phyloP scores from a whole-genome alignment of 768 basidiomycete genomes.

The Boletus insuetus region DNA sequence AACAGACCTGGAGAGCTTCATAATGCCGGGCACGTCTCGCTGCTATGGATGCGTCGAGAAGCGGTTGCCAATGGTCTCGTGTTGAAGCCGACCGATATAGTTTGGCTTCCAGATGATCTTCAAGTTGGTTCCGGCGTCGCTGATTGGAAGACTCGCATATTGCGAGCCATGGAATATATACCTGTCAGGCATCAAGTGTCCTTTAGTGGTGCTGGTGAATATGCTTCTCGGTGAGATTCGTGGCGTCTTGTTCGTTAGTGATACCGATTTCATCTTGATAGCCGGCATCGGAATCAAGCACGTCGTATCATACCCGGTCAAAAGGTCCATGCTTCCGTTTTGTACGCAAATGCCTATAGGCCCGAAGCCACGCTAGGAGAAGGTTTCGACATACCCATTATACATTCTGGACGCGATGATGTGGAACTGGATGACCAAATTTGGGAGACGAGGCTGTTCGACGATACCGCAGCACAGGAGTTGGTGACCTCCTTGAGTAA shows the following conservation, averaged over 20 bases:
- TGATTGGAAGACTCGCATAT: not conserved
- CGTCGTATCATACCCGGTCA: conserved; percentile 29
- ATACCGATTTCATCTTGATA: not conserved
- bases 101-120: conserved; percentile 9
- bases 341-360: conserved; percentile 20
- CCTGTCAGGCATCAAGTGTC: conserved; percentile 4
- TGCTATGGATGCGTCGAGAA: conserved; percentile 11
- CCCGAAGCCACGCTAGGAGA: conserved; percentile 19
- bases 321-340: conserved; percentile 25
- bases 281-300: conserved; percentile 14
- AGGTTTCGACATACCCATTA: conserved; percentile 23
- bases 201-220: conserved; percentile 7
- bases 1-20: not conserved
- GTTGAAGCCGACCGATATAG: not conserved
- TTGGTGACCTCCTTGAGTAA: conserved; percentile 8
- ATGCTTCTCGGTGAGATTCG: not conserved
- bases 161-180: not conserved
- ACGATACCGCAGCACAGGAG: conserved; percentile 13
- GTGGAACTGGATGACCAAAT: conserved; percentile 2
- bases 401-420: not conserved
- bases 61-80: conserved; percentile 2
- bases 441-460: conserved; percentile 24
- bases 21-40: conserved; percentile 4
- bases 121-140: not conserved
- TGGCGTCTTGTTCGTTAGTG: not conserved